Base-by-base conservation (phyloP, 2,329 filamentous ascomycete genomes). In the Pyrenophora graminea region DNA sequence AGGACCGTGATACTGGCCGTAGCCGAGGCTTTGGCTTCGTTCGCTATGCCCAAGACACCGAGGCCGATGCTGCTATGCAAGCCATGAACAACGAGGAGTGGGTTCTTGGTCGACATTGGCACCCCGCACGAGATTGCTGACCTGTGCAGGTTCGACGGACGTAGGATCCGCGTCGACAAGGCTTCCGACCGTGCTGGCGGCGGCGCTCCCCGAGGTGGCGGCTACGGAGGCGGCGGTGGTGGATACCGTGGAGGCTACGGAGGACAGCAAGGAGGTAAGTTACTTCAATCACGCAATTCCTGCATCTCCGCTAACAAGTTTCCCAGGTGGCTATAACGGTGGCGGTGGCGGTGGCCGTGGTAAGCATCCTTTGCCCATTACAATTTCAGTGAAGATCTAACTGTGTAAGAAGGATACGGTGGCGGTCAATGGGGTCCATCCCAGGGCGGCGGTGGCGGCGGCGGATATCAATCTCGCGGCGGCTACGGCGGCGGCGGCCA, bases 11-110 rank as follows among this genome's bases (percentile, higher is more conserved):
- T 73, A 97, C 93, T 69, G 90, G 91, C 67, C 91, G 93, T 75
- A 97, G 92, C 82, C 90, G 94, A 75, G 94, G 94, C 55, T 99
- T 97, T 74, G 94, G 94, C 40, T 97, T 97, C 75, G 93, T 99
- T 59, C 89, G 92, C 66, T 99, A 93, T 77, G 78, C 84, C 44
- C 85, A 85, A 60, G 90, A 92, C 60, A 77, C 80, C 39, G 88
- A 92, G 74, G 90, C 90, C 56, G 85, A 91, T 68, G 82, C 82
- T 61, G 90, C 90, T 37, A 93, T 93, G 73, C 75, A 80, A 39
- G 79, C 80, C 60, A 92, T 94, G 90, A 93, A 94, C 80, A 91
- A 92, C 72, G 80, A 90, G 66, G 91, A 97, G 93, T 97, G n/a
- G n/a, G 9, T 27, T 32, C 34, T 41, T 41, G 7, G 38, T n/a